Conservation (phyloP, 495 filamentous ascomycete species). For the Tuber aestivum region DNA sequence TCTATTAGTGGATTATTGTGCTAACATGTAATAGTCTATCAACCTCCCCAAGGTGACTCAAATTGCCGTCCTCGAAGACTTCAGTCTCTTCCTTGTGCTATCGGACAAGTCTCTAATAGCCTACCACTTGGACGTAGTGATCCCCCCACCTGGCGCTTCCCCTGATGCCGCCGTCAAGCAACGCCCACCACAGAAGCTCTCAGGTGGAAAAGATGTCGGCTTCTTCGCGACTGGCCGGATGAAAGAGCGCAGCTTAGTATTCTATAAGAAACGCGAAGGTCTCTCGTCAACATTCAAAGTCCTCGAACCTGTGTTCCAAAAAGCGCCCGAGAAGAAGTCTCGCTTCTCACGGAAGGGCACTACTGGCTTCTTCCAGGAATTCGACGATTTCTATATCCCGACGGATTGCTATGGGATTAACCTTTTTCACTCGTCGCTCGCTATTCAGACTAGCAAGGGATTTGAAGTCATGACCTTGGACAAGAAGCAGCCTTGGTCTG, state of each 20-base stretch:
- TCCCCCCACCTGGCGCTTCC: slow-evolving; percentile 50
- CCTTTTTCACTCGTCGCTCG: slow-evolving; percentile 86
- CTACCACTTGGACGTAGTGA: slow-evolving; percentile 86
- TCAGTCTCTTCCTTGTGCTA: slow-evolving; percentile 83
- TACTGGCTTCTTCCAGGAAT: slow-evolving; percentile 96
- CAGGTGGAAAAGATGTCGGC: slow-evolving; percentile 77
- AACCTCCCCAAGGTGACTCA: slow-evolving; percentile 73
- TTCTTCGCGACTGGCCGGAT: slow-evolving; percentile 94
- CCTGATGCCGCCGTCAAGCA: slow-evolving; percentile 46
- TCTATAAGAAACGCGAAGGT: slow-evolving; percentile 94
- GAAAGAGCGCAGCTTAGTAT: slow-evolving; percentile 89
- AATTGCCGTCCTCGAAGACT: slow-evolving; percentile 90
- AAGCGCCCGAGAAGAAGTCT: slow-evolving; percentile 67
- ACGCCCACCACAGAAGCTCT: slow-evolving; percentile 83
- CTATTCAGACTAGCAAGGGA: slow-evolving; percentile 78
- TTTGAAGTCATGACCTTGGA: slow-evolving; percentile 95
- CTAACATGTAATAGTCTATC: slow-evolving; percentile 55
- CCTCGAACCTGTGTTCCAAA: slow-evolving; percentile 89
- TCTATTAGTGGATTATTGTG: slow-evolving; percentile 15
- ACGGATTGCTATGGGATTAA: slow-evolving; percentile 94
- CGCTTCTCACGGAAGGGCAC: slow-evolving; percentile 61
- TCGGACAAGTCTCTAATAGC: slow-evolving; percentile 87
- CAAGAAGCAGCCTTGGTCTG: slow-evolving; percentile 85
- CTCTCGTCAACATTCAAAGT: slow-evolving; percentile 92
- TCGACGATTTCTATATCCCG: slow-evolving; percentile 97